Evolutionary conservation across 129 eudicot species (phyloP).

Genomic region (Centaurea solstitialis): DNA sequence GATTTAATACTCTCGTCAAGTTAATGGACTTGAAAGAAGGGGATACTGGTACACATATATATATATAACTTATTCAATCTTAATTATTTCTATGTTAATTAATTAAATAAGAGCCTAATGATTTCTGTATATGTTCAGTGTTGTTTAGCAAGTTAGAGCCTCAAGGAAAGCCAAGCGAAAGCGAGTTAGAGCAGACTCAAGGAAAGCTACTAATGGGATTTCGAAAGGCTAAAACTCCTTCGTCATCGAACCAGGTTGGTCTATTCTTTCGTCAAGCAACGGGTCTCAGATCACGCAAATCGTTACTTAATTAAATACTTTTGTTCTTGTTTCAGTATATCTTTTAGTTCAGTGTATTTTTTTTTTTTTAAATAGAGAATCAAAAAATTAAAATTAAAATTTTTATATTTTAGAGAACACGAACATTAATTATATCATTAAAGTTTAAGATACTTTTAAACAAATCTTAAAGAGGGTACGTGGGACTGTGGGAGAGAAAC

Average conservation of each 20-base stretch:
- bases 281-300: not conserved
- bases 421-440: not conserved
- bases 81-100: not conserved
- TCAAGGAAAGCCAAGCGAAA: conserved; percentile 62
- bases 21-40: conserved; percentile 68
- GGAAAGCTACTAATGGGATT: conserved; percentile 67
- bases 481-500: too few species aligned
- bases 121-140: conserved; percentile 43
- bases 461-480: too few species aligned
- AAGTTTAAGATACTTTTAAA: too few species aligned
- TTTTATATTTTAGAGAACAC: not conserved
- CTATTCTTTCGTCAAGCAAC: not conserved
- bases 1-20: conserved; percentile 58
- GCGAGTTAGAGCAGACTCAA: too few species aligned
- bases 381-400: not conserved
- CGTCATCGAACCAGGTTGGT: not conserved
- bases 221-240: conserved; percentile 36
- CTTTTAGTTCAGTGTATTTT: not conserved
- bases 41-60: conserved; percentile 65
- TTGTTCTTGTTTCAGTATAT: not conserved
- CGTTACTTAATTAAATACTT: not conserved
- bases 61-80: not conserved
- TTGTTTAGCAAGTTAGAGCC: conserved; percentile 64
- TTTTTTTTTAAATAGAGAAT: too few species aligned
- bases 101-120: not conserved